Conservation (phyloP, 2,329 filamentous ascomycete species). For the Beauveria asiatica region DNA sequence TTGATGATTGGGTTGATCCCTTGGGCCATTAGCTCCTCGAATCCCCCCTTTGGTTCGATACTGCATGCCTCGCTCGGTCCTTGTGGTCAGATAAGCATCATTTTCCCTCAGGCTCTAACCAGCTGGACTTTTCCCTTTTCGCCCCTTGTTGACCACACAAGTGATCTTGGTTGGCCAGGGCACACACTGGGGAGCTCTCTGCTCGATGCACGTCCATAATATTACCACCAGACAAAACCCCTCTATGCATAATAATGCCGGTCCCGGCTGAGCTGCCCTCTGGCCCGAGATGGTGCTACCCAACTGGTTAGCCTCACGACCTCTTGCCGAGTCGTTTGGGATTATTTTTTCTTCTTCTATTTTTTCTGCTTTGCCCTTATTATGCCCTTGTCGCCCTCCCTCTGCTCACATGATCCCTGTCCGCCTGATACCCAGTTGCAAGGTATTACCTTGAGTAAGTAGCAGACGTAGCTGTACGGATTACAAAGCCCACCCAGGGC, state of each 20-base stretch:
- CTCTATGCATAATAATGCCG: neutral
- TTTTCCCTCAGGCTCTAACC: too few species aligned
- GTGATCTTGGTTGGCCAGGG: neutral
- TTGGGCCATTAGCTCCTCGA: neutral
- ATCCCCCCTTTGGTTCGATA: neutral
- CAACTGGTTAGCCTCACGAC: neutral
- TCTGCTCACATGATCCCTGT: neutral
- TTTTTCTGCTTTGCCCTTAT: too few species aligned
- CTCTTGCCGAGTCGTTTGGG: too few species aligned
- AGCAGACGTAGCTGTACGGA: too few species aligned
- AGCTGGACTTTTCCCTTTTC: too few species aligned
- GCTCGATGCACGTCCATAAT: neutral
- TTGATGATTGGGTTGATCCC: neutral
- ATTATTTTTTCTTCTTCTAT: too few species aligned
- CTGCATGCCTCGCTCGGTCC: neutral
- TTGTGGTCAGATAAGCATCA: neutral
- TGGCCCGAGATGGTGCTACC: neutral
- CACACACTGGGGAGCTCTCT: neutral
- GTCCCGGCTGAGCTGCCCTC: neutral
- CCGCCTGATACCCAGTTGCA: neutral
- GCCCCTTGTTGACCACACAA: neutral
- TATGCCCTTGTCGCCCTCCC: neutral
- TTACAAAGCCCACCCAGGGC: neutral
- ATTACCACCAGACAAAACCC: neutral
- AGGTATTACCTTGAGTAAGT: too few species aligned